Evolutionary conservation across 805 yeast species (phyloP).

Genomic region (Candida awuae): DNA sequence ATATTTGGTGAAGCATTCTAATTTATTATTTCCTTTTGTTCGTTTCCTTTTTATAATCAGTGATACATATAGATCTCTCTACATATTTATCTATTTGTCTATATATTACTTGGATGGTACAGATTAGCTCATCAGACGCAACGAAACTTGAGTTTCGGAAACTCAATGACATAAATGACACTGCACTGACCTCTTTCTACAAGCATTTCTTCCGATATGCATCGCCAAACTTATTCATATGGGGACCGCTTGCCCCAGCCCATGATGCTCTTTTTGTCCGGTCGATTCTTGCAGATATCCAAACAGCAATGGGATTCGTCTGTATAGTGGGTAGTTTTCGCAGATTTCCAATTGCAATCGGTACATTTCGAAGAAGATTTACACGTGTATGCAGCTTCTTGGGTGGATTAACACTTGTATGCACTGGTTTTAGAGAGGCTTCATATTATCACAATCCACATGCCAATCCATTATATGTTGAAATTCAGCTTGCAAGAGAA

Average conservation of each 20-base stretch:
- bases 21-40: no score
- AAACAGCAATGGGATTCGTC: conserved; percentile 20
- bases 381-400: conserved; percentile 11
- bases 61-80: no score
- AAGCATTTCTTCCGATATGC: conserved; percentile 24
- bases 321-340: conserved; percentile 12
- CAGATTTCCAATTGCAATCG: conserved; percentile 3
- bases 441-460: conserved; percentile 11
- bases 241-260: conserved; percentile 31
- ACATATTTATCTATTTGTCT: background rate
- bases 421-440: conserved; percentile 16
- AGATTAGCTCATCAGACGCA: conserved; percentile 6
- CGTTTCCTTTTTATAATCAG: no score
- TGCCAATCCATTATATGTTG: conserved; percentile 24
- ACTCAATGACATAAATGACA: conserved; percentile 21
- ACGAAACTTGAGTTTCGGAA: conserved; percentile 16
- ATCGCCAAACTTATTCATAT: conserved; percentile 22
- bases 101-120: conserved; percentile 6
- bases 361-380: conserved; percentile 8
- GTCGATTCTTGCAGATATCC: conserved; percentile 20
- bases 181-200: conserved; percentile 12
- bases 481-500: conserved; percentile 21
- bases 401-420: conserved; percentile 14
- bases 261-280: conserved; percentile 26
- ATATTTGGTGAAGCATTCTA: no score